These are phyloP conservation scores for Effrenium voratum DNA, from an alignment of 73 alveolate species.

Conservation along the genomic window DNA sequence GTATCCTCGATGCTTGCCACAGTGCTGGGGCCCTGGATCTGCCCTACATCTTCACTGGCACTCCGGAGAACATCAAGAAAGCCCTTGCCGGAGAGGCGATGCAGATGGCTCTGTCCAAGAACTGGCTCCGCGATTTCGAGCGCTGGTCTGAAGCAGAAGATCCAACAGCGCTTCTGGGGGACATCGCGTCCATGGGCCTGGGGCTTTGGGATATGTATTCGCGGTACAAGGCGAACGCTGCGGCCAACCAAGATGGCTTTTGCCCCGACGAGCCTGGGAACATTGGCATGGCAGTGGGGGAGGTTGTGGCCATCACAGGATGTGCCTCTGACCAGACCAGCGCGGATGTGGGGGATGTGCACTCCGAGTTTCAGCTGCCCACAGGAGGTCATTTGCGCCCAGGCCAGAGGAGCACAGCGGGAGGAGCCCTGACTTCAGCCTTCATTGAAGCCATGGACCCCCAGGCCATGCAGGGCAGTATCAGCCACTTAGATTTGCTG, in stretches of 20 bases:
- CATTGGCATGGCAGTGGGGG: conserved; percentile 55
- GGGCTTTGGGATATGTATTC: conserved; percentile 78
- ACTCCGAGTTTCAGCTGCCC: conserved; percentile 12
- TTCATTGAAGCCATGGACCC: conserved; percentile 44
- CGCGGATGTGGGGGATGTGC: conserved; percentile 87
- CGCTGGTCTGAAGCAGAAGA: conserved; percentile 46
- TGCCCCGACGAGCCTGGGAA: conserved; percentile 57
- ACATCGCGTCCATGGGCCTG: conserved; percentile 51
- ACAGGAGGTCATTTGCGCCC: background rate
- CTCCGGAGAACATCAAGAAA: conserved; percentile 60
- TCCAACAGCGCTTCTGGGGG: conserved; percentile 38
- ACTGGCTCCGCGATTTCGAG: conserved; percentile 56
- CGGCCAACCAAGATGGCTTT: conserved; percentile 61
- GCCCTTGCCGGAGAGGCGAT: conserved; percentile 86
- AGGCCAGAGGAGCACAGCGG: background rate
- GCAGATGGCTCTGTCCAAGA: conserved; percentile 87
- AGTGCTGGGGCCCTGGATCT: conserved; percentile 81
- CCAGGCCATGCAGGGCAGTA: background rate
- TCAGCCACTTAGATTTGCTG: conserved; percentile 33
- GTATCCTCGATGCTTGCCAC: conserved; percentile 72
- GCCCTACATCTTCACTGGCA: conserved; percentile 75
- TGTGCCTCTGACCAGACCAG: conserved; percentile 88
- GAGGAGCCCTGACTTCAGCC: conserved; percentile 79
- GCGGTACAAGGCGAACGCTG: conserved; percentile 14
- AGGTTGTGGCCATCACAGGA: conserved; percentile 87